Base-by-base conservation (phyloP, 192 early-diverging fungal genomes). In the Podila clonocystis region DNA sequence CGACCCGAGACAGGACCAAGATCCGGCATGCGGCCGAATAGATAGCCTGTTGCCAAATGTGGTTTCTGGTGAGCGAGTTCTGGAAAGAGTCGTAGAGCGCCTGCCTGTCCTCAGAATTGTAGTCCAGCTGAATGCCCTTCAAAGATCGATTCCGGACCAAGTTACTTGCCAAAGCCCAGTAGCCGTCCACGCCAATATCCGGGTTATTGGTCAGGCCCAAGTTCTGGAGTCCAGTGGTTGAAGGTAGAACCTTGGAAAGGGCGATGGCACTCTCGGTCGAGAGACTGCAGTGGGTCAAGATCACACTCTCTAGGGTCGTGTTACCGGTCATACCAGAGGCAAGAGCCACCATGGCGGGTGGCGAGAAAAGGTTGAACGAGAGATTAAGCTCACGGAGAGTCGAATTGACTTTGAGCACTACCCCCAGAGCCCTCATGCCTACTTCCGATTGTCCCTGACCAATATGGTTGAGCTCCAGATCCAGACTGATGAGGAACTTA, bases 91-190 rank as follows among this genome's bases (percentile, higher is more conserved):
- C 74, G 31, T 83, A 75, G 13, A 86, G 57, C 0, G 60, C 41
- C 49, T 84, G 82, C 57, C 85, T 79, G 45, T 86, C 85, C 29
- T 70, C 85, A n/a, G 83, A 82, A 61, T 86, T 85, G 64, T 86
- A 86, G 41, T 86, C 84, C 22, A 86, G 67, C 58, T 85, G 79
- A 9, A 86, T 67, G 22, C 75, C 71, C 67, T 86, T 85, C 58
- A 86, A 57, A 13, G 69, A 78, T 41, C 74, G 73, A 62, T 86
- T 86, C 19, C 38, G 50, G 52, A 78, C 55, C 30, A 86, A 67
- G 13, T 70, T 65, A 1, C 82, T 58, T 3, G 85, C 85, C 31
- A 86, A 48, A 1, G 65, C 64, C 80, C 75, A 79, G 45, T 84
- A 82, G 15, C 85, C 83, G 26, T 85, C 82, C 4, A 73, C 80